Base-by-base conservation (phyloP, 1,284 basidiomycete genomes). In the Trichosporon sp. region DNA sequence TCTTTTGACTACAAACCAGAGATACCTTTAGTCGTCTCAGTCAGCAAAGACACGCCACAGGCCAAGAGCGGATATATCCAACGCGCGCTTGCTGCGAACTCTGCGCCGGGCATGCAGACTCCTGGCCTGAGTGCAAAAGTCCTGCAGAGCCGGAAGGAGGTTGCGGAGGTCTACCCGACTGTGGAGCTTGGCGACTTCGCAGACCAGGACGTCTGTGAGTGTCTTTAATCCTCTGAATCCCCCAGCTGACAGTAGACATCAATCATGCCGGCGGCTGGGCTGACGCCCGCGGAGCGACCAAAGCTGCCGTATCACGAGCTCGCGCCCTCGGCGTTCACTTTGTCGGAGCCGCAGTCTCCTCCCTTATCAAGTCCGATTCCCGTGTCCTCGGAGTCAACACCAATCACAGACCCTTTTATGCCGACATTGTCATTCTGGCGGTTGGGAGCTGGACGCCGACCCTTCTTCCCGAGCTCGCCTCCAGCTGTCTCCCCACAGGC, bases 211-310 rank as follows among this genome's bases (percentile, higher is more conserved):
- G 69, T 66, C 16, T 93, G 64, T 65, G 32, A 56, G 64, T 65
- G 9, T 52, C 4, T 3, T 10, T 21, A 7, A 14, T 7, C 34
- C 4, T 13, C 10, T 4, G 34, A 21, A 21, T 44, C 16, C 3
- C 16, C 9, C 8, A 23, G 2, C 58, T 64, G 31, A 64, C 57
- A 6, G 14, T 16, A 64, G 63, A 89, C 73, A 73, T 90, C 60
- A 93, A 92, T 72, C 80, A 80, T 1, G 86, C 90, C 52, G 86
- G 88, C 1, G 92, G 92, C 3, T 95, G 92, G 92, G 89, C 86
- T 1, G 82, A 87, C 71, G 89, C 92, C 0, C 81, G 84, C 2
- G 84, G 86, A 69, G 90, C 88, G 2, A 75, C 91, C 7, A 69
- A 78, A 2, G 76, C 83, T 8, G 75, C 58, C 1, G 56, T 62